Base-by-base conservation (phyloP, 73 alveolate genomes). In the Urostyla sp. region DNA sequence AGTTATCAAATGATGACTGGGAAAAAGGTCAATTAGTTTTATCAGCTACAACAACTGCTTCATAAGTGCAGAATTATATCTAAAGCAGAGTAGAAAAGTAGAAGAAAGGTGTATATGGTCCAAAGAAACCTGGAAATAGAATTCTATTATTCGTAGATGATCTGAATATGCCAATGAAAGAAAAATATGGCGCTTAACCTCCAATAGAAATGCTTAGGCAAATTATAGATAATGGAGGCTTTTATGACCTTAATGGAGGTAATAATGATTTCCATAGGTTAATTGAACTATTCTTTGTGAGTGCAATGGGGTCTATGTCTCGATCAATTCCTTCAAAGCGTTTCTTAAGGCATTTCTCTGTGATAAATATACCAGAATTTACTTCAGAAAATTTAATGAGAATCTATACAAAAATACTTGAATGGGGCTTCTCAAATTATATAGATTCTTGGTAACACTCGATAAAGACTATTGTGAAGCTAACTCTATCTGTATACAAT, bases 301-400 rank as follows among this genome's bases (percentile, higher is more conserved):
- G 98, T n/a, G 97, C 98, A 34, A 96, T 96, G 98, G 98, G 98
- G 38, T 98, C 98, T 10, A 98, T 98, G 26, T 98, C 98, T 27
- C 84, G 97, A 83, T 92, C 87, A 38, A 67, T 75, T 58, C 85
- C 92, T 27, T 87, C 98, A 37, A 90, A 93, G 63, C 86, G 99
- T 74, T 81, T 96, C 72, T 83, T 85, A 61, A 85, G 98, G 63
- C 97, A 96, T 59, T 93, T 92, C 80, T 87, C 91, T 75, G 73
- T 92, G 72, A 86, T 96, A 6, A 80, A 95, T 51, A 83, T 94
- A 49, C 88, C 91, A 36, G 95, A 88, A 50, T 90, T 93, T 46
- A 94, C 91, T 72, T 93, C 88, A 63, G 87, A 85, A 38, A 84
- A 98, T 44, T 82, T 96, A 69, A 80, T 67, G 66, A 92, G 84